Conservation (phyloP, 2,329 filamentous ascomycete species). For the Pseudogymnoascus sp. region DNA sequence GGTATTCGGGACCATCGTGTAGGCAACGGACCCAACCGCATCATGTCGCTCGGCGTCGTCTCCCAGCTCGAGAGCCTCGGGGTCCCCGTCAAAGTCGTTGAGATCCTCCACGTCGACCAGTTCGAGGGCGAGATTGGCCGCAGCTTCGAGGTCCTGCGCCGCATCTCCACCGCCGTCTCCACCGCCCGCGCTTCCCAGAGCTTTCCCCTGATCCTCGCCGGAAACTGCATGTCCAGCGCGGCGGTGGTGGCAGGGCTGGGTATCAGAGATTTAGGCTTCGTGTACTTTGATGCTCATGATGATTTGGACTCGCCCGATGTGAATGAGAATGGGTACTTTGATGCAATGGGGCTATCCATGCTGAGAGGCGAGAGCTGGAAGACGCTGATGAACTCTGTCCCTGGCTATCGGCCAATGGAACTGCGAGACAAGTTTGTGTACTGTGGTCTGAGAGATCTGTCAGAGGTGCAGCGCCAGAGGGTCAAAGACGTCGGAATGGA, state of each 20-base stretch:
- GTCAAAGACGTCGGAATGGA: slow-evolving; percentile 26
- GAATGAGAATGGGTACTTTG: slow-evolving; percentile 31
- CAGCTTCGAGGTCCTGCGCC: slow-evolving; percentile 33
- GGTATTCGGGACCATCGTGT: slow-evolving; percentile 30
- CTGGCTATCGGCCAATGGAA: slow-evolving; percentile 19
- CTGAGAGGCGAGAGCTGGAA: slow-evolving; percentile 28
- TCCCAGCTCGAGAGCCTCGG: slow-evolving; percentile 20
- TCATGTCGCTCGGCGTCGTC: slow-evolving; percentile 25
- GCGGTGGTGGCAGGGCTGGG: slow-evolving; percentile 30
- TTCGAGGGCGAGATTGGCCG: slow-evolving; percentile 34
- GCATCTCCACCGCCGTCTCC: slow-evolving; percentile 28
- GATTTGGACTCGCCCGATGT: slow-evolving; percentile 32
- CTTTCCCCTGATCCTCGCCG: slow-evolving; percentile 30
- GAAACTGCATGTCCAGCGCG: slow-evolving; percentile 22
- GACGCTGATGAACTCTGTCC: slow-evolving; percentile 26
- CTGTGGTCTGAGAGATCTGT: slow-evolving; percentile 23
- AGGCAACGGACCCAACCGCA: slow-evolving; percentile 30
- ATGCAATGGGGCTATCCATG: slow-evolving; percentile 32
- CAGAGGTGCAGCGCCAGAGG: slow-evolving; percentile 23
- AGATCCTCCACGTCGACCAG: slow-evolving; percentile 25
- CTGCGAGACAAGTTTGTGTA: slow-evolving; percentile 20
- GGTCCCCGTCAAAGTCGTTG: slow-evolving; percentile 22
- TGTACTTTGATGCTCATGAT: slow-evolving; percentile 38
- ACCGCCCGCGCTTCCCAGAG: slow-evolving; percentile 21
- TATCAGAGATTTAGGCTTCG: slow-evolving; percentile 18